phyloP scores from a whole-genome alignment of 2,329 filamentous ascomycete species.

The Capronia americana region DNA sequence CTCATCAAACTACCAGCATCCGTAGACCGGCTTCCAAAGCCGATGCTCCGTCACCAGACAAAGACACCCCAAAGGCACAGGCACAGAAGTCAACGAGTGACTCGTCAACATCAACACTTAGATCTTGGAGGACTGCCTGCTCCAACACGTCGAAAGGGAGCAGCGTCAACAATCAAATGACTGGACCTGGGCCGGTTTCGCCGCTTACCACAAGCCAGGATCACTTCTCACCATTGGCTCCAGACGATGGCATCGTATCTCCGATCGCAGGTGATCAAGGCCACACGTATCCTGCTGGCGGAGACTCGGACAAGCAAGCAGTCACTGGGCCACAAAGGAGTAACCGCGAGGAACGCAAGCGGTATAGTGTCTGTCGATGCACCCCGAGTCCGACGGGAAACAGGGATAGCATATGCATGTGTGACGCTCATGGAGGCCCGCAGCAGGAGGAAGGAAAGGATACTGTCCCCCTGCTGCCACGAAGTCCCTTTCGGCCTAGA shows the following conservation, averaged over 20 bases:
- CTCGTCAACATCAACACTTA: constrained; percentile 1
- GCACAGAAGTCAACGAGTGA: constrained; percentile 9
- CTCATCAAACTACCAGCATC: not conserved
- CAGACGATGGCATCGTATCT: constrained; percentile 18
- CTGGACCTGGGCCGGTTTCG: constrained; percentile 5
- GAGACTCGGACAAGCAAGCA: constrained; percentile 14
- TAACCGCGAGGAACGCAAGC: not conserved
- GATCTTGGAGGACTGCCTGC: constrained; percentile 2
- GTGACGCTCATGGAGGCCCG: constrained; percentile 8
- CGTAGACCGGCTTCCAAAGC: not conserved
- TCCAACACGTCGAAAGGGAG: constrained; percentile 1
- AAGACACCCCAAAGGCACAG: not conserved
- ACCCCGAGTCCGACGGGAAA: not conserved
- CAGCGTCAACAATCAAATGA: not conserved
- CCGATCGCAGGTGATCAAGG: constrained; percentile 11
- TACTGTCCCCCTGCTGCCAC: not conserved
- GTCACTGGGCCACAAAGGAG: not conserved
- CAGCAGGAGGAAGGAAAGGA: not conserved
- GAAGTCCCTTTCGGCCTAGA: constrained; percentile 8
- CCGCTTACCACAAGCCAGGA: constrained; percentile 4
- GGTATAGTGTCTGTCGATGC: not conserved
- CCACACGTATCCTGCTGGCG: not conserved
- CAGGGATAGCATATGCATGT: constrained; percentile 13
- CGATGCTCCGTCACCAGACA: not conserved
- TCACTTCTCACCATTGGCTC: constrained; percentile 11